phyloP scores from a whole-genome alignment of 2,329 filamentous ascomycete genomes.

The Exserohilum turcica region DNA sequence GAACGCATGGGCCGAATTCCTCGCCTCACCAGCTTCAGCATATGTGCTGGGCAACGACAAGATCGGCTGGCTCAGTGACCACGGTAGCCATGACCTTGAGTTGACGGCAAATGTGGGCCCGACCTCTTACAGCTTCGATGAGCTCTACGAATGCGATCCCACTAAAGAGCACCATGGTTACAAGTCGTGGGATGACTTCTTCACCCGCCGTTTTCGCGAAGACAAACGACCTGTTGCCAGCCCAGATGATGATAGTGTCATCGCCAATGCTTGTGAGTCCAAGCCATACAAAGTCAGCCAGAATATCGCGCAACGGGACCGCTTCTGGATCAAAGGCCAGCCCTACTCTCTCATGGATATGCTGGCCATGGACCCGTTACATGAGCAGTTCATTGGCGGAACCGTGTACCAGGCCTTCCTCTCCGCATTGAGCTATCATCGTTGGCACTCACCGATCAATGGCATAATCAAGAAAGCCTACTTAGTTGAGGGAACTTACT shows the following conservation, averaged over 20 bases:
- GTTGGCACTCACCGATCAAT: conserved; percentile 72
- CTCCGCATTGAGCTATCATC: conserved; percentile 69
- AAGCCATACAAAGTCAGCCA: conserved; percentile 60
- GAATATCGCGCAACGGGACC: conserved; percentile 61
- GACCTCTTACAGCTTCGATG: conserved; percentile 56
- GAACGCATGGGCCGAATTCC: conserved; percentile 53
- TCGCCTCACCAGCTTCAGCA: conserved; percentile 40
- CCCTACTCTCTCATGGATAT: conserved; percentile 70
- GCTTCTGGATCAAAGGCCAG: conserved; percentile 72
- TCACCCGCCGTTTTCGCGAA: conserved; percentile 63
- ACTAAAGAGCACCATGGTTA: conserved; percentile 62
- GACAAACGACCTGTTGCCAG: conserved; percentile 63
- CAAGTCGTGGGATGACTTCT: conserved; percentile 73
- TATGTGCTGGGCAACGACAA: conserved; percentile 45
- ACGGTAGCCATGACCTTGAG: conserved; percentile 44
- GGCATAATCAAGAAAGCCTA: conserved; percentile 65
- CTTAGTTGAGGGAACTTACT: conserved; percentile 69
- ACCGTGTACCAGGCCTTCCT: conserved; percentile 75
- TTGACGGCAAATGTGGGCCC: conserved; percentile 25
- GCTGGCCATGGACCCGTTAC: conserved; percentile 61
- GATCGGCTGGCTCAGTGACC: conserved; percentile 50
- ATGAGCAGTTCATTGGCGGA: conserved; percentile 63
- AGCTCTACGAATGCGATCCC: conserved; percentile 66
- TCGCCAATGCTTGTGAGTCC: conserved; percentile 70
- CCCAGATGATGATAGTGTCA: conserved; percentile 59